Percentiles rank a stretch among this genome's conserved stretches.
These are phyloP conservation scores for Styphnolobium japonicum DNA, from an alignment of 306 rosid genomes.

Conservation along the genomic window DNA sequence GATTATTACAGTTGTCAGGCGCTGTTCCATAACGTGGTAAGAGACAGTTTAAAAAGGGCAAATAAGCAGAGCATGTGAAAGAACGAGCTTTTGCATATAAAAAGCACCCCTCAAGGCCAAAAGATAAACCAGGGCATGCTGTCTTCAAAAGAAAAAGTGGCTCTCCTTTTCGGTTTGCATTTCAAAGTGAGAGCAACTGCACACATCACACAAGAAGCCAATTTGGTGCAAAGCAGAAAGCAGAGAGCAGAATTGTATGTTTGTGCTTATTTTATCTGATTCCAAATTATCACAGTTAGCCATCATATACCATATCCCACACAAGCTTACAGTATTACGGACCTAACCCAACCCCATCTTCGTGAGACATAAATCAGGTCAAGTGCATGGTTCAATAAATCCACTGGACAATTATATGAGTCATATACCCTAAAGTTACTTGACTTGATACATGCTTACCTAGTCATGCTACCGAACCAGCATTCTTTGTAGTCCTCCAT, in stretches of 20 bases:
- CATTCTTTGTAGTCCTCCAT: neutral
- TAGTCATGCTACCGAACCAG: neutral
- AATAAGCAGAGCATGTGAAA: conserved; percentile 25
- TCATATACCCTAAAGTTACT: conserved; percentile 8
- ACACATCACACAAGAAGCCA: conserved; percentile 24
- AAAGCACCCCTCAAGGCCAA: conserved; percentile 6
- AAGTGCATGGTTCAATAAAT: conserved; percentile 25
- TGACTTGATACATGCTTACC: neutral
- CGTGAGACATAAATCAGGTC: conserved; percentile 26
- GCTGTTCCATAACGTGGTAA: conserved; percentile 5
- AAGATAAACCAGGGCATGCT: conserved; percentile 24
- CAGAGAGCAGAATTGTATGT: conserved; percentile 12
- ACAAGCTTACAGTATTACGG: conserved; percentile 6
- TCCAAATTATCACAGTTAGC: neutral
- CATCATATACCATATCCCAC: neutral
- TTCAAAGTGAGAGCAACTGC: conserved; percentile 10
- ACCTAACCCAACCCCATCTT: conserved; percentile 16
- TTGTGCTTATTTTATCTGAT: conserved; percentile 24
- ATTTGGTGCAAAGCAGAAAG: conserved; percentile 14
- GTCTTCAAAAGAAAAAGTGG: conserved; percentile 19
- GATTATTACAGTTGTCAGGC: neutral
- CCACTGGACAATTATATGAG: neutral
- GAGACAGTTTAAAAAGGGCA: conserved; percentile 18
- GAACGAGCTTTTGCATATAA: neutral
- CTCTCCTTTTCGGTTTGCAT: conserved; percentile 18